phyloP scores from a whole-genome alignment of 164 flowering plant genomes.

The Berberis vulgaris region DNA sequence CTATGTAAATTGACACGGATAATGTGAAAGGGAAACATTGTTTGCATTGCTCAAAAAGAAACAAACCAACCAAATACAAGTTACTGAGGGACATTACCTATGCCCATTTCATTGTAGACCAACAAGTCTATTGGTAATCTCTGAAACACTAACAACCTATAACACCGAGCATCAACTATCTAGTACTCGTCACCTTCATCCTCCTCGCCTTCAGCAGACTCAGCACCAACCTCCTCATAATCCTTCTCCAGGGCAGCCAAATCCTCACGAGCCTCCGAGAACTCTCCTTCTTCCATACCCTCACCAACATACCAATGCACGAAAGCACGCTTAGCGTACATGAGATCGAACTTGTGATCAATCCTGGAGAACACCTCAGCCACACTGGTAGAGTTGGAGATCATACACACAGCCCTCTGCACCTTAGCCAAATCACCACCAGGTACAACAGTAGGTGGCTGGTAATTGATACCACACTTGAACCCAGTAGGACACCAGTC shows the following conservation, averaged over 20 bases:
- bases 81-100: no score
- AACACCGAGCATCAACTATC: background rate
- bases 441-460: slow-evolving; percentile 3
- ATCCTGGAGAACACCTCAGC: slow-evolving; percentile 63
- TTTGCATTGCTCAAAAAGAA: no score
- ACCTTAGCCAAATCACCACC: slow-evolving; percentile 30
- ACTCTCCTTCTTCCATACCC: slow-evolving; percentile 6
- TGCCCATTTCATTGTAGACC: slow-evolving; percentile 1
- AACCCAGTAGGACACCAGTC: slow-evolving; percentile 67
- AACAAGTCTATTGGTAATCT: background rate
- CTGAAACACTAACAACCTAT: background rate
- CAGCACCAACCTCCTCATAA: slow-evolving; percentile 49
- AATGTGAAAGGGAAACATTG: no score
- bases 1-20: no score
- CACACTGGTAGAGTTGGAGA: slow-evolving; percentile 52
- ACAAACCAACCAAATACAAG: background rate
- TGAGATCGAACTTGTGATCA: slow-evolving; percentile 57
- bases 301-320: slow-evolving; percentile 7
- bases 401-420: slow-evolving; percentile 65
- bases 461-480: slow-evolving; percentile 25
- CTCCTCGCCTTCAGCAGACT: slow-evolving; percentile 37
- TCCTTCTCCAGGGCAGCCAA: slow-evolving; percentile 5
- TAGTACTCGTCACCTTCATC: slow-evolving; percentile 1
- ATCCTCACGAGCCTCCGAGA: slow-evolving; percentile 5
- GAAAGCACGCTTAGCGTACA: slow-evolving; percentile 32